Evolutionary conservation across 2,329 filamentous ascomycete species (phyloP), one percentile per base, ranked within the genome.

Genomic region (Trichophyton mentagrophytes): DNA sequence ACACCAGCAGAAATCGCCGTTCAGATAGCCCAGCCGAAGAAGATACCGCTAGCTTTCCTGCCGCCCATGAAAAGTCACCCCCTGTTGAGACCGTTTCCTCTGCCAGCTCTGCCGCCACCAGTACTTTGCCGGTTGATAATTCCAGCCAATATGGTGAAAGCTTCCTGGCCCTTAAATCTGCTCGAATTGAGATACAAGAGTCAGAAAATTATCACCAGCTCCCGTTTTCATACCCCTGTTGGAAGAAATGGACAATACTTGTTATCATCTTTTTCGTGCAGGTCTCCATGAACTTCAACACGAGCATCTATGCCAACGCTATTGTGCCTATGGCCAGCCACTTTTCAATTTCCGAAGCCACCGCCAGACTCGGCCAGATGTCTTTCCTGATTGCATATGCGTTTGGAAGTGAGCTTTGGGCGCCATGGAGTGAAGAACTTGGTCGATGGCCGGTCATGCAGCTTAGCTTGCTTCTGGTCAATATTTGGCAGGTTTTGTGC

Each of bases 371-470:
- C 51, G 88, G 88, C 64, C 87, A 88, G 64, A 85, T 87, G 74
- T 81, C 88, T 64, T 93, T 91, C 72, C 76, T 93, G 22, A 78
- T 93, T 60, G 75, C 85, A 2, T 93, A 93, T 70, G 88, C 87
- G 38, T 90, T 93, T 69, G 89, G 89, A 17, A 92, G 89, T 69
- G 89, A 93, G 73, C 79, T 92, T 0, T 93, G 89, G 89, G 89
- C 89, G 0, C 89, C 89, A 0, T 93, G 88, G 86, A 88, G 84
- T 25, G 89, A 93, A 70, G 89, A 93, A 68, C 79, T 91, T 58
- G 89, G 89, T 3, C 82, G 89, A 49, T 87, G 84, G 79, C 85
- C 85, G 1, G 80, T 91, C 57, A 79, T 92, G 63, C 88, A 91
- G 76, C 73, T 82, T 36, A 88, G 84, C 46, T 74, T 92, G 61